Conservation (phyloP, 805 yeast species). For the Yarrowia hollandica region DNA sequence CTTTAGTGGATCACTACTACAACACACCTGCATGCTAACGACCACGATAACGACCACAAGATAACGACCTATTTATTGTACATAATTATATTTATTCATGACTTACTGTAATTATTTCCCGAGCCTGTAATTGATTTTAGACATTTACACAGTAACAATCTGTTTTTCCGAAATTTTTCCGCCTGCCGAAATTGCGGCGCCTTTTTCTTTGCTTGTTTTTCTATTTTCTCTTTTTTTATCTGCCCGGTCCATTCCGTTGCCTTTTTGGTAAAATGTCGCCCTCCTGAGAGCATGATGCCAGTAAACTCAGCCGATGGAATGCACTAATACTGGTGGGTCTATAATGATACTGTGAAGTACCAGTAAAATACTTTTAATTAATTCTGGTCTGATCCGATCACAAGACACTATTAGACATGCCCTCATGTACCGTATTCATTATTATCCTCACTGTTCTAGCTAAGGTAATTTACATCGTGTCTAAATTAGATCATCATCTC, state of each 20-base stretch:
- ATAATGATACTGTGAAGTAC: no score
- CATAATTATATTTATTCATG: conserved; percentile 7
- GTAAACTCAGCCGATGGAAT: no score
- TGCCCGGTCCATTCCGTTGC: conserved; percentile 21
- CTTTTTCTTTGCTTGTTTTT: conserved; percentile 1
- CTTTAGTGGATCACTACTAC: not conserved
- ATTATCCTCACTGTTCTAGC: no score
- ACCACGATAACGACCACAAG: not conserved
- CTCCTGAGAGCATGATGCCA: conserved; percentile 6
- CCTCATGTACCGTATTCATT: no score
- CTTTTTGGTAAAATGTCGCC: conserved; percentile 9
- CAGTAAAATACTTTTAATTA: no score
- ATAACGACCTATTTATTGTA: conserved; percentile 18
- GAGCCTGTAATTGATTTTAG: no score
- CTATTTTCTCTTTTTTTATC: not conserved
- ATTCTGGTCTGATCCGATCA: no score
- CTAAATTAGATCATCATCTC: not conserved
- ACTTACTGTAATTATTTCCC: no score
- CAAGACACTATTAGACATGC: no score
- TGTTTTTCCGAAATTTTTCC: not conserved
- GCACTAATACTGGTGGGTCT: no score
- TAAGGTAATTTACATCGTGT: conserved; percentile 2
- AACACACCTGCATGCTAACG: conserved; percentile 9
- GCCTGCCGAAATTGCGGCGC: not conserved
- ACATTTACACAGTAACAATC: no score